Conservation (phyloP, 768 basidiomycete species). For the Dioszegia aurantiaca region DNA sequence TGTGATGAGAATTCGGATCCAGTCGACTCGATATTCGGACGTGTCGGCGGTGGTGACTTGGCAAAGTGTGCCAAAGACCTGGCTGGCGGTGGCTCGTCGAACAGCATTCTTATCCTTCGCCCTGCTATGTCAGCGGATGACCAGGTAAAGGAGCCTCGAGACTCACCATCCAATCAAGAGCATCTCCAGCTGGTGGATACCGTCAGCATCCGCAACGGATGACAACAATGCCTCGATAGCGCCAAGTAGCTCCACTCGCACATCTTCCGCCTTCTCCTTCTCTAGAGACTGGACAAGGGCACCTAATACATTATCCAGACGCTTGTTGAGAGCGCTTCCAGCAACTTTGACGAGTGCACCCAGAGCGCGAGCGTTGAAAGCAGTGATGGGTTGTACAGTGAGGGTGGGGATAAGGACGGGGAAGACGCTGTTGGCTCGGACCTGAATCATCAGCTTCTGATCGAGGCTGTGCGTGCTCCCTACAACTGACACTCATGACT, state of each 20-base stretch:
- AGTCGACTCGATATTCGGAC: constrained; percentile 83
- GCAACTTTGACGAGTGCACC: constrained; percentile 90
- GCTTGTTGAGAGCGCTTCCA: constrained; percentile 79
- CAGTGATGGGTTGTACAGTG: constrained; percentile 82
- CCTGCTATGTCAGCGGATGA: constrained; percentile 56
- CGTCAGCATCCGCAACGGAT: constrained; percentile 81
- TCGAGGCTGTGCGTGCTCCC: not conserved
- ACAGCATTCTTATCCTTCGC: constrained; percentile 69
- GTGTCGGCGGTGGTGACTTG: constrained; percentile 76
- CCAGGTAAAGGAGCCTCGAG: not conserved
- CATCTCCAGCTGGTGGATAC: constrained; percentile 84
- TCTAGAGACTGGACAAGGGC: constrained; percentile 78
- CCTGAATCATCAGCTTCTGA: constrained; percentile 56
- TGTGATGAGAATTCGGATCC: constrained; percentile 84
- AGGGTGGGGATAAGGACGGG: constrained; percentile 93
- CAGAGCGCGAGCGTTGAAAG: constrained; percentile 90
- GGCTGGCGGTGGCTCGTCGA: constrained; percentile 74
- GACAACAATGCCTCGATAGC: constrained; percentile 70
- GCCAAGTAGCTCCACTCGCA: constrained; percentile 67
- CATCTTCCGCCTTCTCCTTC: constrained; percentile 63
- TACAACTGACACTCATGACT: constrained; percentile 76
- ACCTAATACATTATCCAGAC: constrained; percentile 72
- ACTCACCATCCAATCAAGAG: constrained; percentile 80
- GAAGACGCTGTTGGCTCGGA: constrained; percentile 92
- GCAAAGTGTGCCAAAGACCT: constrained; percentile 77